Evolutionary conservation across 2,329 filamentous ascomycete genomes (phyloP).

Genomic region (Aspergillus ustus): DNA sequence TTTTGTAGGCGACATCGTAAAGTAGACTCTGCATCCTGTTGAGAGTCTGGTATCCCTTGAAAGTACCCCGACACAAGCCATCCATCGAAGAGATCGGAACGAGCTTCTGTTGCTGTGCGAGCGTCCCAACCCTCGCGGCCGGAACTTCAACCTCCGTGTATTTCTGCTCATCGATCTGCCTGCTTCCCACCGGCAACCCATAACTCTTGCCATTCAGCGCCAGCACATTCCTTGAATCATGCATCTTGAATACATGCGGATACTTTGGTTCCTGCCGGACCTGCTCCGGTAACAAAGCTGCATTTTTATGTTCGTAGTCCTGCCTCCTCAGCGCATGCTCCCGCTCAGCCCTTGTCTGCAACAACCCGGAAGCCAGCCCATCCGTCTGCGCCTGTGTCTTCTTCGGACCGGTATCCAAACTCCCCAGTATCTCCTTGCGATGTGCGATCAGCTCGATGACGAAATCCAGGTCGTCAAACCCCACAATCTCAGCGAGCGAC

Average conservation of each 20-base stretch:
- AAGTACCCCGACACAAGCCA: slow-evolving; percentile 85
- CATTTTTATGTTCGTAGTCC: slow-evolving; percentile 83
- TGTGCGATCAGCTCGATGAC: slow-evolving; percentile 87
- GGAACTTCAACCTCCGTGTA: slow-evolving; percentile 92
- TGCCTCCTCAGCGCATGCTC: slow-evolving; percentile 76
- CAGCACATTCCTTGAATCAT: slow-evolving; percentile 83
- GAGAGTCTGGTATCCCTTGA: slow-evolving; percentile 88
- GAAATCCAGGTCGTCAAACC: slow-evolving; percentile 91
- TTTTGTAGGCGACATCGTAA: slow-evolving; percentile 92
- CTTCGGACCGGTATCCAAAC: slow-evolving; percentile 31
- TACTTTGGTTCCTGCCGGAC: slow-evolving; percentile 75
- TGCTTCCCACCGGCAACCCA: slow-evolving; percentile 75
- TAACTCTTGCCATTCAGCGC: slow-evolving; percentile 82
- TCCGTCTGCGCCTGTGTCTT: slow-evolving; percentile 45
- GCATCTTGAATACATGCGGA: slow-evolving; percentile 87
- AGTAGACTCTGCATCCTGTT: slow-evolving; percentile 99
- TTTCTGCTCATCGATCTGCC: slow-evolving; percentile 71
- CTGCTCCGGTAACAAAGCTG: slow-evolving; percentile 71
- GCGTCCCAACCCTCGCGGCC: slow-evolving; percentile 74
- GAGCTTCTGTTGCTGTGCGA: slow-evolving; percentile 74
- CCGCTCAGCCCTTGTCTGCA: slow-evolving; percentile 77
- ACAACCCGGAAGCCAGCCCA: slow-evolving; percentile 54
- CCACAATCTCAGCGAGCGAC: slow-evolving; percentile 83
- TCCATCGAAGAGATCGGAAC: slow-evolving; percentile 83
- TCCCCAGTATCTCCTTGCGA: slow-evolving; percentile 67